Evolutionary conservation across 306 rosid species (phyloP).

Genomic region (Lupinus albus): DNA sequence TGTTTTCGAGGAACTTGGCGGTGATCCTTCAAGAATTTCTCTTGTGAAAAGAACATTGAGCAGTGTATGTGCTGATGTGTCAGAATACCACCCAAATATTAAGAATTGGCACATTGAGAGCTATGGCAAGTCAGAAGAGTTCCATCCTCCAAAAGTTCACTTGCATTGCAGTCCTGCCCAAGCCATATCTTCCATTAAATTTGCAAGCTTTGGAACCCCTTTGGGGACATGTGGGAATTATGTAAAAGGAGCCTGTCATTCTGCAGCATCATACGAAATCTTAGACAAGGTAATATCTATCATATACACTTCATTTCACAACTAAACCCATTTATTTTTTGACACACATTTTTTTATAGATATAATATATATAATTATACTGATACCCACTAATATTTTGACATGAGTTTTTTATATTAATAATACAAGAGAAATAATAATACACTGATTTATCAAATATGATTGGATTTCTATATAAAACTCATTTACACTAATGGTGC

Average conservation of each 20-base stretch:
- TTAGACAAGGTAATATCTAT: slow-evolving; percentile 69
- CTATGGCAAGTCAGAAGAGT: slow-evolving; percentile 74
- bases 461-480: too few species aligned
- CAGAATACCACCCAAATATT: slow-evolving; percentile 87
- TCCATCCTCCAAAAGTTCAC: slow-evolving; percentile 87
- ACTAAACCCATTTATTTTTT: not conserved
- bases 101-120: slow-evolving; percentile 96
- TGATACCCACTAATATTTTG: too few species aligned
- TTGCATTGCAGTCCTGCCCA: slow-evolving; percentile 80
- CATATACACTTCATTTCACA: slow-evolving; percentile 28
- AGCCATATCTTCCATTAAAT: slow-evolving; percentile 80
- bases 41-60: slow-evolving; percentile 82
- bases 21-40: slow-evolving; percentile 79
- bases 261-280: slow-evolving; percentile 66
- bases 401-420: too few species aligned
- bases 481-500: too few species aligned
- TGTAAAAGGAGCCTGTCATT: slow-evolving; percentile 89
- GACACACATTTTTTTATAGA: slow-evolving; percentile 1
- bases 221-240: slow-evolving; percentile 89
- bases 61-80: slow-evolving; percentile 81
- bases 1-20: slow-evolving; percentile 95
- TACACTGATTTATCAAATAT: too few species aligned
- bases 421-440: too few species aligned
- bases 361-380: not conserved
- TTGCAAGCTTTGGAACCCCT: slow-evolving; percentile 99